Conservation (phyloP, 139 green algal species). For the Mesotaenium endlicherianum region DNA sequence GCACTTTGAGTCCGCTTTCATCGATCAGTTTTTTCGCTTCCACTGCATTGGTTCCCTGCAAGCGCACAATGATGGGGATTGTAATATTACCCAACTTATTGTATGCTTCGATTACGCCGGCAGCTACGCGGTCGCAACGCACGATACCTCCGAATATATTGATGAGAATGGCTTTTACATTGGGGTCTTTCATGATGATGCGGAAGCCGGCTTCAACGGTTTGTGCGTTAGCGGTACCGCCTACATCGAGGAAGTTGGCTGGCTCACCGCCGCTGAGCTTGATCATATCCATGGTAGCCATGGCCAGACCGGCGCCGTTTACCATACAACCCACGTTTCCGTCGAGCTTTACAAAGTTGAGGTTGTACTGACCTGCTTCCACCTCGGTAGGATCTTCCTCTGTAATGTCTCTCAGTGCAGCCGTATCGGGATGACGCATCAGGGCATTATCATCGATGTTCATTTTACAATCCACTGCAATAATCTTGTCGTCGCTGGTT, state of each 20-base stretch:
- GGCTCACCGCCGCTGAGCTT: constrained; percentile 84
- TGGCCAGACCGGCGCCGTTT: constrained; percentile 93
- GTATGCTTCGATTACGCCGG: not conserved
- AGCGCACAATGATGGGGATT: not conserved
- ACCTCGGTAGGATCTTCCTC: not conserved
- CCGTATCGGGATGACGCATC: not conserved
- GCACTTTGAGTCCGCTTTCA: not conserved
- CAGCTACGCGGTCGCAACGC: not conserved
- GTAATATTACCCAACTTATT: not conserved
- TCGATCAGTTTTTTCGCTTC: not conserved
- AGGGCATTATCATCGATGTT: constrained; percentile 1
- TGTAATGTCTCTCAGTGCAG: not conserved
- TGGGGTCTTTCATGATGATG: constrained; percentile 75
- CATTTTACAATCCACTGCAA: not conserved
- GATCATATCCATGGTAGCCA: constrained; percentile 99
- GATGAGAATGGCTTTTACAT: constrained; percentile 93
- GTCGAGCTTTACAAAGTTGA: constrained; percentile 97
- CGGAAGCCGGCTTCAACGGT: too few species aligned
- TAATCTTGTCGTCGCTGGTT: not conserved
- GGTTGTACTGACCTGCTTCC: constrained; percentile 54
- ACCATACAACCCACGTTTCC: constrained; percentile 70
- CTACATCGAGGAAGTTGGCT: constrained; percentile 96
- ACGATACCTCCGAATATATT: constrained; percentile 88
- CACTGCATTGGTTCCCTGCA: not conserved
- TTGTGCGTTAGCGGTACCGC: constrained; percentile 80